Base-by-base conservation (phyloP, 148 eudicot species). In the Spergularia bocconei region DNA sequence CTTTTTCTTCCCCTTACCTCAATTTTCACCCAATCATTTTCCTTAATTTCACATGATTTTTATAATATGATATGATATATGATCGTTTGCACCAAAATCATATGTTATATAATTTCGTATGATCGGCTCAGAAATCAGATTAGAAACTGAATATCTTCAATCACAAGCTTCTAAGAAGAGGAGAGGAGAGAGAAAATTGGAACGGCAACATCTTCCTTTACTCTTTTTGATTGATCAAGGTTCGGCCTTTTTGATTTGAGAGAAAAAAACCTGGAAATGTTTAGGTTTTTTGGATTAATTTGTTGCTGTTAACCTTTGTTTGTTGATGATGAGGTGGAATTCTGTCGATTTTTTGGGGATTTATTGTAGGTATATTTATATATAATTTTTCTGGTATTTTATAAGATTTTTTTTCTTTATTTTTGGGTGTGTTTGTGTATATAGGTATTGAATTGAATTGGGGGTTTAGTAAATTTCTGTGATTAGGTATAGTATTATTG, bases 381-480 rank as follows among this genome's bases (percentile, higher is more conserved):
- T 47, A 74, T 60, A 8, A 4, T 59, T 51, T 59, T 51, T 62
- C 50, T 21, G 52, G 13, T 33, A 21, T 64, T 47, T 21, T 33
- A 60, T 0, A 48, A 7, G n/a, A 0, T 68, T 21, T 57, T 48
- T 4, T 38, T 63, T 55, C 39, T 64, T 53, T 54, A 2, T 2
- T 29, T 29, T 29, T 29, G 36, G 36, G 36, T 29, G 52, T 66
- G 11, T 44, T 41, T 53, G 41, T 60, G 36, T 69, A 48, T 53
- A 74, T 79, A 66, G 77, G 41, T 67, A 15, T 60, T 39, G 11
- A 60, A 69, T 61, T 61, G 10, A 67, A 16, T 67, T 67, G 70
- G 54, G 70, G 54, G 74, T 68, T 21, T 23, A 47, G 61, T 74
- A 74, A 58, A 58, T 61, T 75, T 52, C 3, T 61, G 51, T 64